Conservation (phyloP, 2,329 filamentous ascomycete species). For the Albifimbria verrucaria region DNA sequence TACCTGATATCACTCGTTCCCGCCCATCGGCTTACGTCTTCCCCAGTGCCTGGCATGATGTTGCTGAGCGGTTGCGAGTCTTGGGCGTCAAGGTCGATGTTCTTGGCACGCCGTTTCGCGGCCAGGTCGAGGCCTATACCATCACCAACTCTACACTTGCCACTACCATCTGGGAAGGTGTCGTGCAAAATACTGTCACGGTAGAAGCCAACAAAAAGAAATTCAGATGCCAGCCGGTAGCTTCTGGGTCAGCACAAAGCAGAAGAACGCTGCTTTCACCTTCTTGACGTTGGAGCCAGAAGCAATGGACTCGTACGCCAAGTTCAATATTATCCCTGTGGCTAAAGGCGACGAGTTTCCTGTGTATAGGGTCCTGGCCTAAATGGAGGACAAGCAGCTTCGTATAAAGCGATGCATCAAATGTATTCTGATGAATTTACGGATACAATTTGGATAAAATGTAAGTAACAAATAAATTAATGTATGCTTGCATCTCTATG, state of each 20-base stretch:
- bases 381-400: no score
- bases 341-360: conserved; percentile 26
- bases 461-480: no score
- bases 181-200: conserved; percentile 16
- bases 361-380: conserved; percentile 17
- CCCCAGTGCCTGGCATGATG: conserved; percentile 22
- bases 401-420: no score
- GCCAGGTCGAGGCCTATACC: conserved; percentile 24
- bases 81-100: conserved; percentile 21
- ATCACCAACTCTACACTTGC: conserved; percentile 16
- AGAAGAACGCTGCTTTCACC: conserved; percentile 26
- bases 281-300: conserved; percentile 28
- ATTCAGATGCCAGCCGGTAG: conserved; percentile 23
- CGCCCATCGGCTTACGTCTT: conserved; percentile 27
- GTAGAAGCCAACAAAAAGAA: conserved; percentile 12
- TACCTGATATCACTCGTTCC: conserved; percentile 24
- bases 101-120: conserved; percentile 15
- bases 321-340: conserved; percentile 25
- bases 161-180: conserved; percentile 22
- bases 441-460: no score
- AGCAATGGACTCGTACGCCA: conserved; percentile 28
- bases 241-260: conserved; percentile 27
- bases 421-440: no score
- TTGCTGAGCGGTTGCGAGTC: conserved; percentile 20
- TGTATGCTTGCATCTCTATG: no score